phyloP scores from a whole-genome alignment of 345 rosid genomes.

The Linum tenue region DNA sequence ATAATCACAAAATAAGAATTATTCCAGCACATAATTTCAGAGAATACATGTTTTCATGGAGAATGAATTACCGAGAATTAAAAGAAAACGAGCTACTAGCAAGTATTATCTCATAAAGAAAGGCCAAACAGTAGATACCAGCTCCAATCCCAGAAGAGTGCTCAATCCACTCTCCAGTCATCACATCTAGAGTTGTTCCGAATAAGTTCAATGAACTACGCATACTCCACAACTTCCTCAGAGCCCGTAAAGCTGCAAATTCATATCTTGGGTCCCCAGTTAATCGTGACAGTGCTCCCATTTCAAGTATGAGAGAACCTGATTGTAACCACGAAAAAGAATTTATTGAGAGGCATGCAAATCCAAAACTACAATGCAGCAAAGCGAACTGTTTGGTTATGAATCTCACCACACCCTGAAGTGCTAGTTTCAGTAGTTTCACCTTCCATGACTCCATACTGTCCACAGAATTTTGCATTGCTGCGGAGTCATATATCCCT shows the following conservation, averaged over 20 bases:
- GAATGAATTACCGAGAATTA: not conserved
- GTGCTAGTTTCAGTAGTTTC: conserved; percentile 97
- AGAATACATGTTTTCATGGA: not conserved
- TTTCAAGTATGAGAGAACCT: conserved; percentile 96
- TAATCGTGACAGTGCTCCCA: conserved; percentile 90
- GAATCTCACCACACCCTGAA: conserved; percentile 81
- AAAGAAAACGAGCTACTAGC: not conserved
- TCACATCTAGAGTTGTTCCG: conserved; percentile 80
- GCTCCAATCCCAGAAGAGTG: conserved; percentile 93
- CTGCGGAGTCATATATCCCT: conserved; percentile 41
- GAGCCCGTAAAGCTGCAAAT: conserved; percentile 78
- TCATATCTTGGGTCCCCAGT: conserved; percentile 85
- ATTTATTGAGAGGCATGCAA: conserved; percentile 15
- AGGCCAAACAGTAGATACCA: conserved; percentile 39
- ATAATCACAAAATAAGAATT: conserved; percentile 17
- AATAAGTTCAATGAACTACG: conserved; percentile 77
- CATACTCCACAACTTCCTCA: conserved; percentile 93
- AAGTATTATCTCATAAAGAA: not conserved
- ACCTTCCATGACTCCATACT: conserved; percentile 77
- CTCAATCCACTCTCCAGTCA: conserved; percentile 83
- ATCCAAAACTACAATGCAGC: conserved; percentile 1
- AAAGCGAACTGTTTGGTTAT: conserved; percentile 9
- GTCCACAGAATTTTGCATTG: conserved; percentile 48
- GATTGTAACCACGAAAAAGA: conserved; percentile 14
- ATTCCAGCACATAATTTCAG: not conserved